Conservation (phyloP, 2,329 filamentous ascomycete species). For the Botrytis elliptica region DNA sequence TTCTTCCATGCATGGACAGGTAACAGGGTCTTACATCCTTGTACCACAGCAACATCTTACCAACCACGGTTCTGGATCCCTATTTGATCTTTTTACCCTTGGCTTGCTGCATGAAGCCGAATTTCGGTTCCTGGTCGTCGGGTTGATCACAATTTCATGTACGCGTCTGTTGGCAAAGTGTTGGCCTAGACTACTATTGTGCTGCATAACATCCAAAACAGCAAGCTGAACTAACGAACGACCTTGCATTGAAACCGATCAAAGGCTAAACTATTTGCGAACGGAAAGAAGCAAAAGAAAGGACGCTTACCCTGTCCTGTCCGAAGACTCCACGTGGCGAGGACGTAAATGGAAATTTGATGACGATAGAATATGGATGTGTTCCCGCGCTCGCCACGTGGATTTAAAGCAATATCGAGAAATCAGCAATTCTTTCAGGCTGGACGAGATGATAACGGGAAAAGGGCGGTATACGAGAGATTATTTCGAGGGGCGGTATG, state of each 20-base stretch:
- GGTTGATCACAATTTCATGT: conserved; percentile 16
- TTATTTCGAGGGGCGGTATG: not conserved
- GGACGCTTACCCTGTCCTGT: conserved; percentile 9
- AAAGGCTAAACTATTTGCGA: not conserved
- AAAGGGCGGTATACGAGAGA: not conserved
- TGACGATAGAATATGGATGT: conserved; percentile 12
- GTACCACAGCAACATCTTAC: conserved; percentile 9
- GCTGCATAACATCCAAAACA: conserved; percentile 15
- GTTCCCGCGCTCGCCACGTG: conserved; percentile 11
- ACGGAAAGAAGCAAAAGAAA: not conserved
- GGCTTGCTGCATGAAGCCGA: conserved; percentile 11
- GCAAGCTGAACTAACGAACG: conserved; percentile 5
- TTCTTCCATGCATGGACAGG: conserved; percentile 8
- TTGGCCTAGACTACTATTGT: conserved; percentile 5
- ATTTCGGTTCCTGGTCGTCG: conserved; percentile 15
- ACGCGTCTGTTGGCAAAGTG: conserved; percentile 6
- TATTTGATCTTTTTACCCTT: conserved; percentile 12
- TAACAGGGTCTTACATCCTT: conserved; percentile 12
- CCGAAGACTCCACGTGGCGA: conserved; percentile 8
- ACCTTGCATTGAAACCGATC: conserved; percentile 7
- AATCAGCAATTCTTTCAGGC: not conserved
- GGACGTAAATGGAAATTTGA: conserved; percentile 12
- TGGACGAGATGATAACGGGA: not conserved
- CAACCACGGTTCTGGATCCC: conserved; percentile 17
- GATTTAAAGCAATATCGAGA: conserved; percentile 5